These are phyloP conservation scores for Apiotrichum porosum DNA, from an alignment of 1,284 basidiomycete species.

Conservation along the genomic window DNA sequence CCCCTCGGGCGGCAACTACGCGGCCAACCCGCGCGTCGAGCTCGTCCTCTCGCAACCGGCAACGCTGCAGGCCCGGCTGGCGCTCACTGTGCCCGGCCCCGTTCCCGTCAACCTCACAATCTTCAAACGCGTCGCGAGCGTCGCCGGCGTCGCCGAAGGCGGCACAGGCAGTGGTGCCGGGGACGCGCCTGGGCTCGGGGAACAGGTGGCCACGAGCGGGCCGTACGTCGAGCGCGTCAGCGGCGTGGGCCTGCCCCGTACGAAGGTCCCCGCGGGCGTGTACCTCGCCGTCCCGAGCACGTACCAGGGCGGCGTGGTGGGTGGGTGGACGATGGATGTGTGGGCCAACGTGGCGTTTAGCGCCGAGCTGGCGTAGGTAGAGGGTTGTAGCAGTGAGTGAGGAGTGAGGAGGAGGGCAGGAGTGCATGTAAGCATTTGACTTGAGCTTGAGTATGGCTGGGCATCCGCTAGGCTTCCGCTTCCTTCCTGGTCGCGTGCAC, in stretches of 20 bases:
- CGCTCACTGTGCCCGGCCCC: slow-evolving; percentile 23
- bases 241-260: slow-evolving; percentile 61
- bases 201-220: slow-evolving; percentile 64
- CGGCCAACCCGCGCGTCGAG: slow-evolving; percentile 64
- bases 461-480: too few relatives aligned
- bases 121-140: slow-evolving; percentile 32
- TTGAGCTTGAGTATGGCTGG: too few relatives aligned
- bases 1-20: slow-evolving; percentile 61
- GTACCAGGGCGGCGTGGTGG: slow-evolving; percentile 58
- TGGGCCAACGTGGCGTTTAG: slow-evolving; percentile 49
- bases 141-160: neutral
- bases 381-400: too few relatives aligned
- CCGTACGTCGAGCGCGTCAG: slow-evolving; percentile 67
- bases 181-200: slow-evolving; percentile 33
- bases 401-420: too few relatives aligned
- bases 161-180: too few relatives aligned
- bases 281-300: slow-evolving; percentile 72
- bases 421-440: too few relatives aligned
- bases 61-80: slow-evolving; percentile 53
- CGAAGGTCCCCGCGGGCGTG: slow-evolving; percentile 56
- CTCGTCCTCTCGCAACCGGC: slow-evolving; percentile 56
- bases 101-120: slow-evolving; percentile 46
- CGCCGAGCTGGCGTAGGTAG: slow-evolving; percentile 10
- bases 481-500: too few relatives aligned
- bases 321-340: slow-evolving; percentile 60